Evolutionary conservation across 169 alveolate species (phyloP).

Genomic region (Neospora caninum): DNA sequence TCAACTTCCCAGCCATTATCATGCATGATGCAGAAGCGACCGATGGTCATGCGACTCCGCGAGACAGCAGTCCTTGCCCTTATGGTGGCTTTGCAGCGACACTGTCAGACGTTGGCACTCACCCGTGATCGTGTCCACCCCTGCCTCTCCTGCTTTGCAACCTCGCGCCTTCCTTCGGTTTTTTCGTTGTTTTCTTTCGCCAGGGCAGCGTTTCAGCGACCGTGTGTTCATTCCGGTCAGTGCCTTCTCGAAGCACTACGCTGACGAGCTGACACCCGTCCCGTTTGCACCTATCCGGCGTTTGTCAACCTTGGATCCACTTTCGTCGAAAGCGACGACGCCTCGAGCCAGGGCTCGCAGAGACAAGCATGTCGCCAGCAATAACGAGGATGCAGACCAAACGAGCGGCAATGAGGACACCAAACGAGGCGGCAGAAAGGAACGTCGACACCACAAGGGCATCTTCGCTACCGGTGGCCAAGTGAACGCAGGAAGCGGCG

Average conservation of each 20-base stretch:
- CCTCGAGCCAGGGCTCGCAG: not conserved
- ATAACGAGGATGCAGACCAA: not conserved
- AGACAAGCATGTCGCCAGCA: not conserved
- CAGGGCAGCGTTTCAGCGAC: conserved; percentile 74
- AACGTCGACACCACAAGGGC: not conserved
- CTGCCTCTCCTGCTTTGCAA: no score
- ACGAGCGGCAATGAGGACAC: not conserved
- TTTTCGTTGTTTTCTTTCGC: not conserved
- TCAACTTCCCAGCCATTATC: not conserved
- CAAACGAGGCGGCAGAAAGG: not conserved
- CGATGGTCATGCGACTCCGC: no score
- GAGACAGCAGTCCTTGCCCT: not conserved
- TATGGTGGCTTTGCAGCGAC: not conserved
- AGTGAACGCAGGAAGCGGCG: not conserved
- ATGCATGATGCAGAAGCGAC: no score
- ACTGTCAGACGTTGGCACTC: not conserved
- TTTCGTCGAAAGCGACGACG: not conserved
- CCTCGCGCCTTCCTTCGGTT: not conserved
- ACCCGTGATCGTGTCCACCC: no score
- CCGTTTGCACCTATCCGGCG: conserved; percentile 21
- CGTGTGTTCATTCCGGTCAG: conserved; percentile 75
- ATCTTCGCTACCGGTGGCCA: not conserved
- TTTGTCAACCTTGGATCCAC: not conserved
- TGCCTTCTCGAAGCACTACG: conserved; percentile 68
- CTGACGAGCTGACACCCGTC: conserved; percentile 46